phyloP scores from a whole-genome alignment of 2,329 filamentous ascomycete genomes.

The Massarina eburnea region DNA sequence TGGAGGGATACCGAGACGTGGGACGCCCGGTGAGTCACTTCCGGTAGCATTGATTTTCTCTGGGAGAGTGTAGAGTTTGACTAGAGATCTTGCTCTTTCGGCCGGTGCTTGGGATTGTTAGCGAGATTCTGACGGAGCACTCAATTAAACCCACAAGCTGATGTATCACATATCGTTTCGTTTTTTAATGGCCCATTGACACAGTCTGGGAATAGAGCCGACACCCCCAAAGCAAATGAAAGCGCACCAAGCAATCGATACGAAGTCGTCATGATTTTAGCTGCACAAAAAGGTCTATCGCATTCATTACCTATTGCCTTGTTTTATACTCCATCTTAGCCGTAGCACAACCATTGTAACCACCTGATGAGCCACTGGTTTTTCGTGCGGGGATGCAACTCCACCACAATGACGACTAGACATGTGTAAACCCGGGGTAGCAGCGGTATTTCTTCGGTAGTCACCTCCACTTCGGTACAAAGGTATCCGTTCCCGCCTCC shows the following conservation, averaged over 20 bases:
- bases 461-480: background rate
- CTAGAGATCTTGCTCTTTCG: conserved; percentile 26
- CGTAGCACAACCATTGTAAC: conserved; percentile 10
- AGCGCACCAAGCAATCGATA: conserved; percentile 6
- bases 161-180: conserved; percentile 55
- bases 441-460: too few species aligned
- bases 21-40: conserved; percentile 43
- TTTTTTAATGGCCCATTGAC: conserved; percentile 52
- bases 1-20: conserved; percentile 38
- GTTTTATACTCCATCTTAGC: conserved; percentile 20
- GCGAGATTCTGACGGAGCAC: background rate
- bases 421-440: background rate
- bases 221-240: conserved; percentile 10
- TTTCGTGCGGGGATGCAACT: conserved; percentile 8
- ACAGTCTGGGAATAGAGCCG: conserved; percentile 53
- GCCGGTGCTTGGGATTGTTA: conserved; percentile 20
- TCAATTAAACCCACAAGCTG: conserved; percentile 28
- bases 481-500: background rate
- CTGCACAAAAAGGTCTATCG: background rate
- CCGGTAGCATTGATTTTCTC: conserved; percentile 57
- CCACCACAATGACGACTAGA: conserved; percentile 15
- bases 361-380: background rate
- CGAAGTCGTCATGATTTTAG: conserved; percentile 13
- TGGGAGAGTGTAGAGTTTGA: conserved; percentile 29
- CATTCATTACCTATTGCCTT: background rate